Conservation (phyloP, 169 alveolate genomes). For the Prorocentrum cordatum region DNA sequence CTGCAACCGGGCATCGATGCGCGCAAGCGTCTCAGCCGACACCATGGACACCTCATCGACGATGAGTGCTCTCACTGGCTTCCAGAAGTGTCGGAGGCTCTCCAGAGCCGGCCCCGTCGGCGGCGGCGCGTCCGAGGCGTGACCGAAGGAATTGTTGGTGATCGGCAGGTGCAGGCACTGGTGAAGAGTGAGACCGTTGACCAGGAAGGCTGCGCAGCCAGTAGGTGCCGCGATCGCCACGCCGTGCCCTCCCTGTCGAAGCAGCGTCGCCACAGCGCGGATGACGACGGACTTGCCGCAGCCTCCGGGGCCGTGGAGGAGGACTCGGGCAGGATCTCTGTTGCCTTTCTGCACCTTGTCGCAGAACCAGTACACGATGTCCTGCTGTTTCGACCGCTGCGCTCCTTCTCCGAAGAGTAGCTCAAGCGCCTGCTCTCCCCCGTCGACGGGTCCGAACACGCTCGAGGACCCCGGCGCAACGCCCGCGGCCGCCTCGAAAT, state of each 20-base stretch:
- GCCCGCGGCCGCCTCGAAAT: not conserved
- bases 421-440: not conserved
- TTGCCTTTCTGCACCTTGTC: not conserved
- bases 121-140: not conserved
- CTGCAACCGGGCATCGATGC: not conserved
- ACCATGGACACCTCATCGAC: conserved; percentile 7
- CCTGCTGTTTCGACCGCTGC: too few species aligned
- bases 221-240: not conserved
- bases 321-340: not conserved
- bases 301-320: conserved; percentile 23
- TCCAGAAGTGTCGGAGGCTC: not conserved
- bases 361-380: too few species aligned
- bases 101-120: not conserved
- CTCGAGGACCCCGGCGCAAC: not conserved
- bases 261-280: not conserved
- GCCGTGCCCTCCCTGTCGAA: not conserved
- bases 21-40: not conserved
- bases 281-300: conserved; percentile 17
- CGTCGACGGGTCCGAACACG: not conserved
- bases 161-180: not conserved
- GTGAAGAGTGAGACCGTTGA: conserved; percentile 18
- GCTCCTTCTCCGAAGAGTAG: too few species aligned
- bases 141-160: not conserved
- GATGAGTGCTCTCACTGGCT: not conserved
- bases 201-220: not conserved